Percentiles rank a stretch among this genome's conserved stretches.
These are phyloP conservation scores for Leccinellum albellum DNA, from an alignment of 768 basidiomycete genomes.

Conservation along the genomic window DNA sequence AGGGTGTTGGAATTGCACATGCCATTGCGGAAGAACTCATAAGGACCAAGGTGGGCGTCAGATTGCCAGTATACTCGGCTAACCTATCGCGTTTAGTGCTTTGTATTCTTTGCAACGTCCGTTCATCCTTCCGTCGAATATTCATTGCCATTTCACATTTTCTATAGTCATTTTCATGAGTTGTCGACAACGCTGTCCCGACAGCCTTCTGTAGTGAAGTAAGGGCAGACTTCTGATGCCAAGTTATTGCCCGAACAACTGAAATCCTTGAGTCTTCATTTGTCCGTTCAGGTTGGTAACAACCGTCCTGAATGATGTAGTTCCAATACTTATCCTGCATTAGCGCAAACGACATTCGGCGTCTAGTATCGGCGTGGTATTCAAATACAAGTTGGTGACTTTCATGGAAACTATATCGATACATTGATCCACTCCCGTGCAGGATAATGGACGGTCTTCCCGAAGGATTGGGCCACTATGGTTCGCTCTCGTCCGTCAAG, in stretches of 20 bases:
- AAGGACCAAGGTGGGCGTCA: constrained; percentile 53
- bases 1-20: constrained; percentile 78
- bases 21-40: constrained; percentile 81
- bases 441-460: constrained; percentile 75
- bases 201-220: constrained; percentile 82
- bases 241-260: background rate
- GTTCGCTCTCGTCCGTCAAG: constrained; percentile 35
- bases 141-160: constrained; percentile 1
- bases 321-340: background rate
- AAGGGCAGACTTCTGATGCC: constrained; percentile 20
- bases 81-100: constrained; percentile 46
- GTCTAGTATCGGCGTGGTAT: constrained; percentile 63
- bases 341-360: constrained; percentile 54
- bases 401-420: background rate
- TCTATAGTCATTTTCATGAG: constrained; percentile 71
- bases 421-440: background rate
- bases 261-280: constrained; percentile 57
- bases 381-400: constrained; percentile 66
- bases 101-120: constrained; percentile 90
- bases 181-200: constrained; percentile 70
- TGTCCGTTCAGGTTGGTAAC: constrained; percentile 65
- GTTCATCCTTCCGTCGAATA: constrained; percentile 11
- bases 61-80: background rate
- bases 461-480: constrained; percentile 67
- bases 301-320: background rate